Base-by-base conservation (phyloP, 768 basidiomycete genomes). In the Lactarius hatsudake region DNA sequence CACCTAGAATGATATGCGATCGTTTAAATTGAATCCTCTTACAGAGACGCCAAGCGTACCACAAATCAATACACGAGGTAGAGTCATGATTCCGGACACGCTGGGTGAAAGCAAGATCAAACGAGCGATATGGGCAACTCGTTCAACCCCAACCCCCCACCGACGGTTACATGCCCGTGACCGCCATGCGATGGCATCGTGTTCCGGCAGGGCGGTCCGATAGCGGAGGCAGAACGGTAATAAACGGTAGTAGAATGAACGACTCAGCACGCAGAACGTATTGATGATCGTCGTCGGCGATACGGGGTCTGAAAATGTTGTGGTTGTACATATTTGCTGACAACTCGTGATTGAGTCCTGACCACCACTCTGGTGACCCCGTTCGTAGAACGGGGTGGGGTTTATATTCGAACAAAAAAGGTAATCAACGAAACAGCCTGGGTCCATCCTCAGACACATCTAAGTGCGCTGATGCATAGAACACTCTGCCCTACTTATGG, bases 1-100 rank as follows among this genome's bases (percentile, higher is more conserved):
- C 77, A 61, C 86, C 91, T 91, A 72, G 7, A 64, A 9, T 15
- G 28, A 4, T 8, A 34, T 42, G 57, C 59, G 34, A 34, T 34
- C 23, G 43, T 64, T 34, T 53, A 59, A 12, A 8, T 8, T 36
- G 32, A 36, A 59, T 51, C 12, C 9, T 18, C 30, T 23, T 26
- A 18, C 26, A 42, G 26, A 20, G 42, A 51, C 54, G 26, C 59
- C 17, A 36, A 34, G 36, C 43, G 64, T 45, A 78, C 78, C 78
- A 18, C 78, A 78, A 32, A 81, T 61, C 69, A 79, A 55, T 20
- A 80, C 73, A 40, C 76, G 74, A 56, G 65, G 76, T 55, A 23
- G 53, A 32, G 53, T 51, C 68, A 69, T 70, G 51, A 20, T 43
- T 62, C n/a, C 0, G 7, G 12, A 1, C 15, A 32, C 55, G 30